Evolutionary conservation across 1,284 basidiomycete genomes (phyloP), one percentile per base, ranked within the genome.

Genomic region (Cryptococcus neoformans): DNA sequence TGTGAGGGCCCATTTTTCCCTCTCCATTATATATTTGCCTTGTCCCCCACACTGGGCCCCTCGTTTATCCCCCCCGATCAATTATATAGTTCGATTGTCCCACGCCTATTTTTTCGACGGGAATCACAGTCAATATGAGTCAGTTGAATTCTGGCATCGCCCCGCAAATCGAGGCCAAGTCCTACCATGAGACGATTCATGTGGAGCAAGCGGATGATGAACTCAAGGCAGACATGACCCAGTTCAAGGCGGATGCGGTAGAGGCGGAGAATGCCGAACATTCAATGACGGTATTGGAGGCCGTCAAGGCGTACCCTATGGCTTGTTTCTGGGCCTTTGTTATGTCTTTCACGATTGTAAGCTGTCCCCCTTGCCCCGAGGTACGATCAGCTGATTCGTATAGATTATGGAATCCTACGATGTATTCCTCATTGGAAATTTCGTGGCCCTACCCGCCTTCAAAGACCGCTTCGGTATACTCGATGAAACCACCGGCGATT

Each of bases 401-500:
- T 51, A 71, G 64, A 62, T 66, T 44, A 70, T 69, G 67, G 68
- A 69, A 51, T 60, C 66, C 3, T 72, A 64, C 56, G 65, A 66
- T 45, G 62, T 72, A 17, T 70, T 70, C 61, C 53, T 72, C 12
- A 67, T 70, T 34, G 67, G 67, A 39, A 70, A 67, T 53, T 69
- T 70, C 52, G 41, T 72, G 39, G 70, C 67, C 16, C 42, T 59
- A 14, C 52, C 55, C 5, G 62, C 57, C 1, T 63, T 65, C 57
- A 49, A 44, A 34, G 21, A 51, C 3, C 34, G 42, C 12, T 62
- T 44, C 46, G 70, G 70, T 46, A 42, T 64, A 39, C 44, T 38
- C 28, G 60, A 67, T 11, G 28, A 28, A 28, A 50, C 54, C 4
- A 55, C 44, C 2, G 51, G 47, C 14, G 49, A 44, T n/a, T 59